These are phyloP conservation scores for Metschnikowia similis DNA, from an alignment of 805 yeast species.

Conservation along the genomic window DNA sequence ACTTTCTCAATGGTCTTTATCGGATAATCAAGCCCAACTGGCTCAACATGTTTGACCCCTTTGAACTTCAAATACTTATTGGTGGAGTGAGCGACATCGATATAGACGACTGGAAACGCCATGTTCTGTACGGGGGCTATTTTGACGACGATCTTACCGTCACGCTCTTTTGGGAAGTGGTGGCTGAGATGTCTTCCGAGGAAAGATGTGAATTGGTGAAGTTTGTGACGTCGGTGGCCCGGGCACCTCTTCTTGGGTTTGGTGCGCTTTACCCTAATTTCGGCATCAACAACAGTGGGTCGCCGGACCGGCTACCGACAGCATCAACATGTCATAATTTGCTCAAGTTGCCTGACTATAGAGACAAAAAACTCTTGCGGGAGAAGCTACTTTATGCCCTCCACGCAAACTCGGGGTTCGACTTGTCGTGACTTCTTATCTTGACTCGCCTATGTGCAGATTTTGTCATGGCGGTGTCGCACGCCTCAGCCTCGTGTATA, in stretches of 20 bases:
- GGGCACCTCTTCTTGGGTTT: constrained; percentile 90
- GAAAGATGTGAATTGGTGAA: constrained; percentile 66
- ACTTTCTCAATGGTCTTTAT: constrained; percentile 67
- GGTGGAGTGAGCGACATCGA: constrained; percentile 71
- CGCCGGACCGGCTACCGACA: constrained; percentile 67
- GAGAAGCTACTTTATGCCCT: constrained; percentile 75
- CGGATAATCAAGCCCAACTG: constrained; percentile 66
- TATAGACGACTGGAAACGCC: constrained; percentile 58
- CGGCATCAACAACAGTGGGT: constrained; percentile 71
- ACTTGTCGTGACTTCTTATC: constrained; percentile 38
- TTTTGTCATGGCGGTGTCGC: background rate
- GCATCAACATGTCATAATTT: constrained; percentile 92
- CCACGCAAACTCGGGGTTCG: constrained; percentile 81
- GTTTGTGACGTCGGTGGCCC: constrained; percentile 88
- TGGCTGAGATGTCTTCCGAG: constrained; percentile 60
- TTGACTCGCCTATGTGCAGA: constrained; percentile 1
- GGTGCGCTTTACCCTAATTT: constrained; percentile 58
- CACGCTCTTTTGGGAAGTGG: constrained; percentile 65
- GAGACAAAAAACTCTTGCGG: constrained; percentile 36
- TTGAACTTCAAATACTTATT: constrained; percentile 72
- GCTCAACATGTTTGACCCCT: constrained; percentile 81
- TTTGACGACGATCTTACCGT: constrained; percentile 55
- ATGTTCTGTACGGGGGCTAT: constrained; percentile 58
- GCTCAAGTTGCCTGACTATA: constrained; percentile 80
- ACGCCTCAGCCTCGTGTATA: background rate